Evolutionary conservation across 345 rosid genomes (phyloP).

Genomic region (Pistacia atlantica): DNA sequence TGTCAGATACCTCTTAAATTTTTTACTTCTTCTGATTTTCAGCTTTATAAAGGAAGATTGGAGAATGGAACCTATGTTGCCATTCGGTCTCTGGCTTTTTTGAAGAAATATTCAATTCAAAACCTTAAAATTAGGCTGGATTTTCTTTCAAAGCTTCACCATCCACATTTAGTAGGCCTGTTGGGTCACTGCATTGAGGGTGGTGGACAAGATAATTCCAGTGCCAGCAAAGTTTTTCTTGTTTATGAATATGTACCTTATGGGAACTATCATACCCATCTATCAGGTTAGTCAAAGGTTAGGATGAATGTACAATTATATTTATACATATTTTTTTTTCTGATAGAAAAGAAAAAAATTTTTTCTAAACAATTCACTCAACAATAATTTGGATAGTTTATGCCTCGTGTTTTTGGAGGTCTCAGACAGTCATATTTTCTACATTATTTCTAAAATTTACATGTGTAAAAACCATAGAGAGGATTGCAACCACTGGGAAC

Average conservation of each 20-base stretch:
- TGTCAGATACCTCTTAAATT: slow-evolving; percentile 2
- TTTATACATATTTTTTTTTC: background rate
- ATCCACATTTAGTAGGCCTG: slow-evolving; percentile 83
- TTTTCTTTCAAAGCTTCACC: slow-evolving; percentile 82
- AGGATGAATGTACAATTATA: background rate
- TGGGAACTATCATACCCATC: slow-evolving; percentile 67
- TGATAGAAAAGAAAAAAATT: too few relatives aligned
- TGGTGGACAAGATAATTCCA: slow-evolving; percentile 49
- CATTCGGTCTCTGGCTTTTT: slow-evolving; percentile 57
- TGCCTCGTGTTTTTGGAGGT: background rate
- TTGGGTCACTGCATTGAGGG: slow-evolving; percentile 80
- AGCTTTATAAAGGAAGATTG: slow-evolving; percentile 86
- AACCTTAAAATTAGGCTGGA: slow-evolving; percentile 72
- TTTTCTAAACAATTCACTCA: background rate
- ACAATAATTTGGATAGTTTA: background rate
- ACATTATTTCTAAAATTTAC: background rate
- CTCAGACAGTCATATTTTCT: background rate
- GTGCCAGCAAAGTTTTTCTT: slow-evolving; percentile 57
- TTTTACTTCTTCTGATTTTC: slow-evolving; percentile 31
- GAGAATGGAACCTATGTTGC: slow-evolving; percentile 75
- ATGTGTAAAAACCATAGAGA: background rate
- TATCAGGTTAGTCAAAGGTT: slow-evolving; percentile 65
- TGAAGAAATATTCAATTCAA: slow-evolving; percentile 70
- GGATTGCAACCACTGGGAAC: background rate
- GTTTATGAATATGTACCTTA: slow-evolving; percentile 72